Evolutionary conservation across 495 filamentous ascomycete species (phyloP), one percentile per base, ranked within the genome.

Genomic region (Hypoxylon lenormandii): DNA sequence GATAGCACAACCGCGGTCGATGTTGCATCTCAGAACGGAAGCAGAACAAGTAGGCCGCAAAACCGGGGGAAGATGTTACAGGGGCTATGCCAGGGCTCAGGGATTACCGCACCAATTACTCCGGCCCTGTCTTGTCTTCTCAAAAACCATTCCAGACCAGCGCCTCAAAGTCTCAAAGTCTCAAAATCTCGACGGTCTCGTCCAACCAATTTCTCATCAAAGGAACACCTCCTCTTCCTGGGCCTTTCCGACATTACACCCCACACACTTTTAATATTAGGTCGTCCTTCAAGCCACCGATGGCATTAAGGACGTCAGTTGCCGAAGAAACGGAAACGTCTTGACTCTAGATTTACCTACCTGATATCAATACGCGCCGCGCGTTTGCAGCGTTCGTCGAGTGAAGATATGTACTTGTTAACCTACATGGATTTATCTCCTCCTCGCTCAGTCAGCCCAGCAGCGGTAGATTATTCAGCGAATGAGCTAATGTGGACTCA

Each of bases 31-130:
- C 15, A 16, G 26, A 28, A 28, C 26, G 23, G 42, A 16, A 51
- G 37, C 65, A 45, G 58, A 49, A 64, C 37, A 59, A 53, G 56
- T 51, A 37, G 58, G 8, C 21, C 21, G 64, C 66, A 47, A 60
- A 52, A 38, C 19, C 43, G 36, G 49, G 67, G 59, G 16, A 21
- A 15, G 22, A 12, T 1, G 38, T 40, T 46, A 61, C 68, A 62
- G 37, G 68, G 68, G 28, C 61, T 26, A 48, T 43, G 30, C 30
- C 58, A 66, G 52, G 68, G 62, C 62, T 62, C 58, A 71, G 47
- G 68, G 68, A 66, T 66, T 50, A 54, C 62, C 68, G 62, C 62
- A 63, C 30, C 36, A 71, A 66, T 30, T 58, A 50, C 62, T 71
- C 62, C 62, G 58, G 68, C 47, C 62, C 46, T 71, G 61, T 15